Base-by-base conservation (phyloP, 2,329 filamentous ascomycete species). In the Paracamarosporium sp. region DNA sequence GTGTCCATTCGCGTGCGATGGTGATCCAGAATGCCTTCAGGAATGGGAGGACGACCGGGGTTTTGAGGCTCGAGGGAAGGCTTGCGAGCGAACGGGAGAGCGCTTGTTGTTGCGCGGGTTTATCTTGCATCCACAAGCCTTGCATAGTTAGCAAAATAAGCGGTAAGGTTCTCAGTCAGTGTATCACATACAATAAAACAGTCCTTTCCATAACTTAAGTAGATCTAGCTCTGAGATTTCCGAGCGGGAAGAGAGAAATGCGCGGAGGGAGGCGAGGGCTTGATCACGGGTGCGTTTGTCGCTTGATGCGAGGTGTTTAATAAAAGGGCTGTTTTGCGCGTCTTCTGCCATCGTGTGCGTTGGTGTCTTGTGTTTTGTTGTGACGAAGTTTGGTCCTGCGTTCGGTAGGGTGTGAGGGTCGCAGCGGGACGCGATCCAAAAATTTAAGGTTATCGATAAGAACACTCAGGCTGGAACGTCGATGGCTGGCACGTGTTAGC, bases 91-190 rank as follows among this genome's bases (percentile, higher is more conserved):
- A 89, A 64, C 83, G 80, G 66, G 91, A 90, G 44, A 98, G 89
- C 41, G 86, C 86, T 81, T 97, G 93, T 81, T 97, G 94, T 2
- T 91, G 89, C n/a, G 88, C 80, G 11, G 93, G 89, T 46, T 93
- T 91, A 82, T 97, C 93, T 76, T 90, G 92, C 88, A 97, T 95
- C 90, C 92, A 97, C 70, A 95, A 86, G 71, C 89, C 90, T 83
- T 24, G 22, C 24, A 11, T 20, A 5, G 24, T 48, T 12, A 48
- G 45, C 20, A 6, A 36, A 15, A 22, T 3, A 5, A 12, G 27
- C n/a, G 12, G 2, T 11, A n/a, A 20, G n/a, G 40, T 24, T 51
- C 27, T 28, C 15, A 35, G 27, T 27, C 15, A 9, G 53, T 22
- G 1, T 35, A n/a, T 31, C 41, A 33, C 80, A 53, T 80, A 85